Base-by-base conservation (phyloP, 768 basidiomycete species). In the Amanita jacksonii region DNA sequence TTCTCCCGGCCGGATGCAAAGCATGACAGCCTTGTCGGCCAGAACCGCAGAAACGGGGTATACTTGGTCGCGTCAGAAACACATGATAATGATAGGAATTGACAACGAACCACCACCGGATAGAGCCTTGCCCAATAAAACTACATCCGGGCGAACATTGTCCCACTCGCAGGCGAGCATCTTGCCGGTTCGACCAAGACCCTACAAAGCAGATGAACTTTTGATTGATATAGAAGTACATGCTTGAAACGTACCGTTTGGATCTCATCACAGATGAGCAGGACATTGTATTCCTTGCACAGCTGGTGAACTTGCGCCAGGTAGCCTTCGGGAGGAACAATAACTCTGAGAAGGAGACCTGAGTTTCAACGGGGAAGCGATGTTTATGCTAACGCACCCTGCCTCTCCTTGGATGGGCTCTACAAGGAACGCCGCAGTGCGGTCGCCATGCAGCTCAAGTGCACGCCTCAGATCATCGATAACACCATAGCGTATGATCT, bases 331-430 rank as follows among this genome's bases (percentile, higher is more conserved):
- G 84, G 81, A 0, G 96, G 96, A 8, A 98, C 87, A 47, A 97
- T 80, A 52, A 99, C 94, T 8, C 92, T 91, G 55, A 8, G 44
- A 8, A 23, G 12, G 3, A 4, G 27, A 12, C 18, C 22, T 44
- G 36, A 51, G 25, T 13, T 18, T 41, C 22, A 38, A 47, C 5
- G 44, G 43, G 32, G 32, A 16, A 22, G 38, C 16, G 8, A 19
- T 41, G 19, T 16, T 12, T 15, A 41, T 28, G 31, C 7, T 38
- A 27, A 51, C 85, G 35, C 59, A 90, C 88, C 91, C 93, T 13
- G 94, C 94, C 65, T 97, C 94, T n/a, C 94, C 94, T 60, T 99
- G 96, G 49, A 99, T 98, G 4, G 96, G 96, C 64, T 99, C 96
- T 3, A 99, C 76, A 45, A 99, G 72, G 70, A 99, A 92, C 1